Evolutionary conservation across 2,329 filamentous ascomycete genomes (phyloP).

Genomic region (Metarhizium robertsii): DNA sequence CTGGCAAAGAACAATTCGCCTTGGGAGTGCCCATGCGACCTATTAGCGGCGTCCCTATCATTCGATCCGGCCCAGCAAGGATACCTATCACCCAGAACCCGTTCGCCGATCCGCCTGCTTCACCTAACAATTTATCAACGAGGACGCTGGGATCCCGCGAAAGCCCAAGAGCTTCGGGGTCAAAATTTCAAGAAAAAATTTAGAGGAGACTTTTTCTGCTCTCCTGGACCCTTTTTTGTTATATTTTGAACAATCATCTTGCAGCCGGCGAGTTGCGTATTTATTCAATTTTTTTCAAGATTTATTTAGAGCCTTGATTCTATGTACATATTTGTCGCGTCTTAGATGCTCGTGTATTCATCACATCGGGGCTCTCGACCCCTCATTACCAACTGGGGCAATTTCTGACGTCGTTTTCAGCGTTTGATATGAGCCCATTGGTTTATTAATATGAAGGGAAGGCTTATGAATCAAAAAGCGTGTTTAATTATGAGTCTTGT

Average conservation of each 20-base stretch:
- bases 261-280: not conserved
- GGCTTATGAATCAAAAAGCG: constrained; percentile 1
- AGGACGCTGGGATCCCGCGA: constrained; percentile 26
- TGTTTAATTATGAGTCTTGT: not conserved
- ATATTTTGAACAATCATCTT: not conserved
- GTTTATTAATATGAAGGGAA: constrained; percentile 1
- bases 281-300: not conserved
- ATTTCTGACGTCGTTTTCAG: not conserved
- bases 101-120: constrained; percentile 25
- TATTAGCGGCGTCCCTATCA: constrained; percentile 49
- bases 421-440: not conserved
- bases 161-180: constrained; percentile 25
- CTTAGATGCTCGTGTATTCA: constrained; percentile 1
- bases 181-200: constrained; percentile 32
- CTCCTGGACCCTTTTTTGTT: not conserved
- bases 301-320: not conserved
- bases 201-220: constrained; percentile 13
- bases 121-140: constrained; percentile 17
- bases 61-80: constrained; percentile 56
- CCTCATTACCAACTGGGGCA: not conserved
- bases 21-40: constrained; percentile 51
- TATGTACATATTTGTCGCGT: constrained; percentile 6
- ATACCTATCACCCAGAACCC: constrained; percentile 50
- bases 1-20: constrained; percentile 33
- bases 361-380: not conserved